Conservation (phyloP, 1,139 yeast species). For the Lizanozyma gosingica region DNA sequence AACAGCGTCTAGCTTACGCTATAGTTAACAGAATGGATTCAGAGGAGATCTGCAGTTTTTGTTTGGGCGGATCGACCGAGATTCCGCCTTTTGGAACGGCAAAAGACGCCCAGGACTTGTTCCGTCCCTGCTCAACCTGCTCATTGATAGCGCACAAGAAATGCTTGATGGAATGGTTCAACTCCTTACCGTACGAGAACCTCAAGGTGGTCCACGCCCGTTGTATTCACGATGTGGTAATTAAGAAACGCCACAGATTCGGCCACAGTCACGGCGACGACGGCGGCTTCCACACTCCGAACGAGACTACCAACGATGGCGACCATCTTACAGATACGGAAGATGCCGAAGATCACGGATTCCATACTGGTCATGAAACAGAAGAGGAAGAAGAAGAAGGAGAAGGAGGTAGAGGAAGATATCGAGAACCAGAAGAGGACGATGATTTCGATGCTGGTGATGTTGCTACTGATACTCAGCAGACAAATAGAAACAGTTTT, state of each 20-base stretch:
- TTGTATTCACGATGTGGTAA: background rate
- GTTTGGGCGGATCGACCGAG: conserved; percentile 32
- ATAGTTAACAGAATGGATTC: conserved; percentile 2
- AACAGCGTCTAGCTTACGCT: too few species aligned
- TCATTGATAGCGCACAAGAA: conserved; percentile 29
- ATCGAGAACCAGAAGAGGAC: too few species aligned
- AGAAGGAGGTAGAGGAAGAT: too few species aligned
- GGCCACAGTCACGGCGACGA: conserved; percentile 2
- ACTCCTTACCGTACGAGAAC: conserved; percentile 25
- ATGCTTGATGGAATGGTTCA: conserved; percentile 38
- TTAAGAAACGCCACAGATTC: conserved; percentile 1
- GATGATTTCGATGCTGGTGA: background rate
- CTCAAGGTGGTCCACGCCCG: conserved; percentile 16
- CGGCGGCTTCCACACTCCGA: background rate
- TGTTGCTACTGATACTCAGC: background rate
- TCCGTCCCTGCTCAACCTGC: conserved; percentile 36
- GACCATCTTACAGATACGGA: background rate
- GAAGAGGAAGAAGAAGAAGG: background rate
- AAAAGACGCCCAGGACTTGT: conserved; percentile 30
- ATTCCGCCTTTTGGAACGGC: conserved; percentile 33
- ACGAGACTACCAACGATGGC: background rate
- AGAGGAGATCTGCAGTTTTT: conserved; percentile 25
- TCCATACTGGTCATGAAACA: background rate
- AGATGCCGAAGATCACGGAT: background rate
- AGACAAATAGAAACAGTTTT: background rate